Percentiles rank a stretch among this genome's conserved stretches.
Conservation (phyloP, 768 basidiomycete genomes). For the Suillus decipiens region DNA sequence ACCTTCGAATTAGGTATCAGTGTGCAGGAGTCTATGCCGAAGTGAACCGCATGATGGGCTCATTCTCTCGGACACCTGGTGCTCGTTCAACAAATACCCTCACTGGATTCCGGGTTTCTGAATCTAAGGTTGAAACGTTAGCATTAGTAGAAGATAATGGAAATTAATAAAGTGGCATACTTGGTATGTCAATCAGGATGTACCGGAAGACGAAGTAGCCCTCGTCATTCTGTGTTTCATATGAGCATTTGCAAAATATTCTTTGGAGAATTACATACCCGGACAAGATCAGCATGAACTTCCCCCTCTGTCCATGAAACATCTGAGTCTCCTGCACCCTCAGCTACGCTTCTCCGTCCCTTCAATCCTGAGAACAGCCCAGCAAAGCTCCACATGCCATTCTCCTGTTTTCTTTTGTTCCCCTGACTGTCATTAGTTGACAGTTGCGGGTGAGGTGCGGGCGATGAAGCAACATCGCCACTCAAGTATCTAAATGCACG, state of each 20-base stretch:
- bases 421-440: conserved; percentile 32
- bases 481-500: conserved; percentile 71
- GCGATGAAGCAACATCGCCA: conserved; percentile 54
- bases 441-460: conserved; percentile 30
- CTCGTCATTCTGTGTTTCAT: conserved; percentile 57
- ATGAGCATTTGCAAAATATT: conserved; percentile 13
- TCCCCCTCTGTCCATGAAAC: conserved; percentile 71
- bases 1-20: background rate
- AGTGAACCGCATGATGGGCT: conserved; percentile 71
- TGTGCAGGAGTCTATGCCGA: conserved; percentile 30
- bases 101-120: conserved; percentile 58
- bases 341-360: conserved; percentile 37
- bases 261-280: conserved; percentile 46
- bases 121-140: conserved; percentile 43
- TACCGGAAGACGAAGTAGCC: conserved; percentile 81
- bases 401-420: conserved; percentile 32
- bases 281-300: conserved; percentile 76
- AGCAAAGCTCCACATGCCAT: conserved; percentile 54
- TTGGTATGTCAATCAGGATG: conserved; percentile 76
- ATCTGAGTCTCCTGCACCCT: conserved; percentile 38
- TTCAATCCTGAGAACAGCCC: conserved; percentile 70
- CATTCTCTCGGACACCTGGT: conserved; percentile 67
- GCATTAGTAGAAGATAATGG: conserved; percentile 10
- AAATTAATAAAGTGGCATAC: conserved; percentile 46
- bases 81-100: conserved; percentile 72